Evolutionary conservation across 805 yeast species (phyloP), one percentile per base, ranked within the genome.

Genomic region (Myxozyma neotropica): DNA sequence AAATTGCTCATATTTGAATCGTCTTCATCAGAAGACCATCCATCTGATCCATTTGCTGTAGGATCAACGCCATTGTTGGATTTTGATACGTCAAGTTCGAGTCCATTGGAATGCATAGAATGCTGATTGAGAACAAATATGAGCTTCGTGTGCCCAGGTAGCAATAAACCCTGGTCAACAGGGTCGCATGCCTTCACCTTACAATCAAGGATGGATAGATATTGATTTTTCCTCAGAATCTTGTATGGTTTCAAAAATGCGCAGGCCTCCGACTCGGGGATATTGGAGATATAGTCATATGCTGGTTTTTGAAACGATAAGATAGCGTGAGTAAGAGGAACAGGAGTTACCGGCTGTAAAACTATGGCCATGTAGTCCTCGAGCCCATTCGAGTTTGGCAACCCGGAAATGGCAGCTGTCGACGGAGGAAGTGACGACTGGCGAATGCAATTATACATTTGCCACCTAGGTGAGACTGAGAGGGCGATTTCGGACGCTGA

Each of bases 151-250:
- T 49, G 35, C 1, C 72, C 71, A 1, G 64, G 57, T 21, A 74
- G 71, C 0, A 87, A 67, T 5, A 70, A 64, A 0, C 96, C 96
- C 69, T 88, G 95, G 43, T 80, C 82, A 1, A 83, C 78, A 0
- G 96, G 96, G 66, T 88, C 95, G 70, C 90, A 83, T 36, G 61
- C 55, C 23, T 50, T 35, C 13, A 60, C 58, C 19, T 12, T 24
- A 17, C 63, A 42, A 26, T 55, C 57, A 7, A 53, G 43, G 15
- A 33, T 38, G 8, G 42, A 27, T 33, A 48, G 39, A 29, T 26
- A 21, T 19, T 50, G 49, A 15, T 42, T 52, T 27, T 26, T 45
- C 26, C 63, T 47, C 8, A 57, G 7, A n/a, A 48, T 24, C 19
- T 40, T 40, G 26, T 48, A 40, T 7, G 33, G 33, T 10, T 43